Conservation (phyloP, 805 yeast genomes). For the Hanseniaspora lindneri region DNA sequence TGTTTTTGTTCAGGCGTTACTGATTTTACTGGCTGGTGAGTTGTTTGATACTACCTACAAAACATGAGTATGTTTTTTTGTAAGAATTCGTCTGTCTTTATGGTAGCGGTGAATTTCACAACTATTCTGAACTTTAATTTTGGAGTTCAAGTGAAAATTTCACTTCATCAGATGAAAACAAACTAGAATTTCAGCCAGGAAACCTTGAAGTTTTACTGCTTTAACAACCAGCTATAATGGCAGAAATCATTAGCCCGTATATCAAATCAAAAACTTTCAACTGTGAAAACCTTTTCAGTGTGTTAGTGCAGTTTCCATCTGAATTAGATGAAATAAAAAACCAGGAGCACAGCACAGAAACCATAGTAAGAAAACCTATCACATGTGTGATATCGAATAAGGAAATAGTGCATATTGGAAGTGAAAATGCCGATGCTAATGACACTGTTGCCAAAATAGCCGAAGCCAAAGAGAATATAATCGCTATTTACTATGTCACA, state of each 20-base stretch:
- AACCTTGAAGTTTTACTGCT: too few species aligned
- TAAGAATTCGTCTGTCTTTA: too few species aligned
- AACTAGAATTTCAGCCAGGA: too few species aligned
- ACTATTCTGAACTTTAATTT: too few species aligned
- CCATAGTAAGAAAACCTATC: slow-evolving; percentile 8
- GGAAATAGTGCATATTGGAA: not conserved
- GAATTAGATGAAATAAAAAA: not conserved
- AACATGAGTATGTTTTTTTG: too few species aligned
- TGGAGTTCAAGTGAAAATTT: too few species aligned
- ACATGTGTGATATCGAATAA: slow-evolving; percentile 2
- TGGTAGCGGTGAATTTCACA: too few species aligned
- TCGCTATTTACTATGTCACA: slow-evolving; percentile 7
- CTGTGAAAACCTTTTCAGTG: slow-evolving; percentile 5
- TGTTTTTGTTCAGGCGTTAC: too few species aligned
- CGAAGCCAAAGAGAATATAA: not conserved
- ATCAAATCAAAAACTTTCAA: not conserved
- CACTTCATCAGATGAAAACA: too few species aligned
- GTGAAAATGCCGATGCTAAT: not conserved
- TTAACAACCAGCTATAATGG: not conserved
- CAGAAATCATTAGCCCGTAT: not conserved
- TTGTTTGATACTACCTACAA: too few species aligned
- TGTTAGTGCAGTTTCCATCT: slow-evolving; percentile 10
- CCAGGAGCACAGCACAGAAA: not conserved
- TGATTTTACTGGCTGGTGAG: too few species aligned
- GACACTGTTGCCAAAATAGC: not conserved